These are phyloP conservation scores for Wallemia mellicola DNA, from an alignment of 1,284 basidiomycete genomes.

Conservation along the genomic window DNA sequence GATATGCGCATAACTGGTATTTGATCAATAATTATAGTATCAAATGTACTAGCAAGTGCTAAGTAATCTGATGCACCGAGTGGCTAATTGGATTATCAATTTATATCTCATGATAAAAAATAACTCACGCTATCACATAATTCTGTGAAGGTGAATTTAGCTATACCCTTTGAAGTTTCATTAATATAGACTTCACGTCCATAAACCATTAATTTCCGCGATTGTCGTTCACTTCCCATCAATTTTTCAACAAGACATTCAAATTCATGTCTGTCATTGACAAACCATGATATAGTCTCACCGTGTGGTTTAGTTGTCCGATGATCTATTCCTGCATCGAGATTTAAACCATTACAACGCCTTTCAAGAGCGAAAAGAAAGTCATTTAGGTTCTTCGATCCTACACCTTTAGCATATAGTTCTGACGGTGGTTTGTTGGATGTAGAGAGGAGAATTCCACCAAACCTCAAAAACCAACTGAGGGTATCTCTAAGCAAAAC, in stretches of 20 bases:
- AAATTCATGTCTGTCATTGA: not conserved
- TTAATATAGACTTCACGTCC: not conserved
- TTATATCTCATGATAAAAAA: no score
- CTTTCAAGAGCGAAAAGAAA: conserved; percentile 2
- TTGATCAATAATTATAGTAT: conserved; percentile 14
- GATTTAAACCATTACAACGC: conserved; percentile 7
- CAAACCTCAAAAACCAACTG: not conserved
- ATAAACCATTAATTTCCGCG: not conserved
- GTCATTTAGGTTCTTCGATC: not conserved
- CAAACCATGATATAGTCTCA: conserved; percentile 3
- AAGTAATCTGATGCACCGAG: conserved; percentile 18
- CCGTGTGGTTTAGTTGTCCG: conserved; percentile 3
- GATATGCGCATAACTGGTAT: conserved; percentile 14
- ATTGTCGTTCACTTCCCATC: no score
- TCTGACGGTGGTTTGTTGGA: not conserved
- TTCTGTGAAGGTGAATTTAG: conserved; percentile 14
- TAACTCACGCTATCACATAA: conserved; percentile 11
- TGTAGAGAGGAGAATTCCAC: not conserved
- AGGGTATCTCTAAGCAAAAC: conserved; percentile 1
- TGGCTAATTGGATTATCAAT: conserved; percentile 8
- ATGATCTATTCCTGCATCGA: conserved; percentile 6
- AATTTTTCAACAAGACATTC: not conserved
- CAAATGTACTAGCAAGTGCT: conserved; percentile 11
- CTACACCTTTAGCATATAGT: conserved; percentile 6
- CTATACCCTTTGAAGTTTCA: conserved; percentile 10